Conservation (phyloP, 176 grass and related monocot species). For the Carex parvula region DNA sequence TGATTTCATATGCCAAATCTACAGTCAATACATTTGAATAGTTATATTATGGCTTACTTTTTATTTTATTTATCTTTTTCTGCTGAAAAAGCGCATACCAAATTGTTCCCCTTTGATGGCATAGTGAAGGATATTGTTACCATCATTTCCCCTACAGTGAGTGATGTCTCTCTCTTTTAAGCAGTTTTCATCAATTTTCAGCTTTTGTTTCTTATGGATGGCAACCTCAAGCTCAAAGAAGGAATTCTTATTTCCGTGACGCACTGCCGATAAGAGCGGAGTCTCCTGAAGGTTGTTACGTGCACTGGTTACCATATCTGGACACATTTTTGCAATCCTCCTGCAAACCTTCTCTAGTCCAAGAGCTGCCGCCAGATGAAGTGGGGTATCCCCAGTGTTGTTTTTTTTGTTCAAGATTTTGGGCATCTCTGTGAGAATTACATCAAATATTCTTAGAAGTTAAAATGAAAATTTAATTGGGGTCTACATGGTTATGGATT, state of each 20-base stretch:
- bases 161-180: neutral
- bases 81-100: neutral
- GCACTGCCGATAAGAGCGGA: neutral
- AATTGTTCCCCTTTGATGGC: conserved; percentile 3
- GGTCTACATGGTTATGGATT: neutral
- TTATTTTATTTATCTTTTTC: too few relatives aligned
- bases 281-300: neutral
- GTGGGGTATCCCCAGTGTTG: neutral
- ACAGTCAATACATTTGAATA: neutral
- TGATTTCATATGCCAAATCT: conserved; percentile 9
- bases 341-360: neutral
- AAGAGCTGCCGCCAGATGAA: neutral
- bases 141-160: neutral
- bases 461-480: neutral
- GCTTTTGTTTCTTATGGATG: neutral
- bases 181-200: neutral
- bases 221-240: neutral
- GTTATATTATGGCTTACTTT: neutral
- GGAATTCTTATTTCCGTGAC: neutral
- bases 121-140: neutral
- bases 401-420: neutral
- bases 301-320: neutral
- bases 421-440: neutral
- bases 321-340: neutral
- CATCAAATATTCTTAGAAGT: neutral